A percentile compares a stretch with the other conserved stretches of the same genome.
These are phyloP conservation scores for Akanthomyces uredinophilus DNA, from an alignment of 2,329 filamentous ascomycete genomes.

Conservation along the genomic window DNA sequence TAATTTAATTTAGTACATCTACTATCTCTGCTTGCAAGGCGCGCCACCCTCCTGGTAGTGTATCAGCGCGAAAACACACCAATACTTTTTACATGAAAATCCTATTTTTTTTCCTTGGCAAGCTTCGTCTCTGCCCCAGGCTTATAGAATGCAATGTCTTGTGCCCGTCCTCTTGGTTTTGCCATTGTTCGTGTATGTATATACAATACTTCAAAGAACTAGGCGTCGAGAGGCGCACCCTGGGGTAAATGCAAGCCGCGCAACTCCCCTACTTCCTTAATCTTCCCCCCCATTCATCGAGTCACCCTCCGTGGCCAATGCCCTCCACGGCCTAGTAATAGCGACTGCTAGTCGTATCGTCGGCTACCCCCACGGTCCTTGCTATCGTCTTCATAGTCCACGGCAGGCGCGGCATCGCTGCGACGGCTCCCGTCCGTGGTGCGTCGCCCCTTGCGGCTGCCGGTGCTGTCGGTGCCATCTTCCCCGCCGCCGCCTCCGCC, in stretches of 20 bases:
- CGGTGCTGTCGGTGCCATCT: slow-evolving; percentile 30
- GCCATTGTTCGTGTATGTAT: not conserved
- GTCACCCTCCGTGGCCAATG: not conserved
- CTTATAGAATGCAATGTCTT: not conserved
- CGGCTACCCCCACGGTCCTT: not conserved
- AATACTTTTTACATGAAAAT: no score
- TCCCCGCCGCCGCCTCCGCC: slow-evolving; percentile 25
- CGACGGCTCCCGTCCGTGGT: slow-evolving; percentile 32
- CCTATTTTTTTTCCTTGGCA: no score
- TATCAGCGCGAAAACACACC: no score
- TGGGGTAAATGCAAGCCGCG: no score
- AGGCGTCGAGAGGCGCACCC: not conserved
- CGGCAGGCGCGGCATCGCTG: slow-evolving; percentile 37
- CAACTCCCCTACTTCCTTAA: no score
- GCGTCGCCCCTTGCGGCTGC: slow-evolving; percentile 35
- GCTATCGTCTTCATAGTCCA: slow-evolving; percentile 40
- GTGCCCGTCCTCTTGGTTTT: no score
- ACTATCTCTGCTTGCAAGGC: no score
- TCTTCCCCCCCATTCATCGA: not conserved
- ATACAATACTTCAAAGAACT: not conserved
- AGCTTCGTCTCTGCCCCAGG: no score
- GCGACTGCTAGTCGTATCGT: slow-evolving; percentile 10
- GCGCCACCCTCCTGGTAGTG: no score
- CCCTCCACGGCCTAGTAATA: not conserved
- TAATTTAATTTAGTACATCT: no score